Percentiles rank a stretch among this genome's conserved stretches.
phyloP scores from a whole-genome alignment of 495 filamentous ascomycete species.

The Tricharina praecox region DNA sequence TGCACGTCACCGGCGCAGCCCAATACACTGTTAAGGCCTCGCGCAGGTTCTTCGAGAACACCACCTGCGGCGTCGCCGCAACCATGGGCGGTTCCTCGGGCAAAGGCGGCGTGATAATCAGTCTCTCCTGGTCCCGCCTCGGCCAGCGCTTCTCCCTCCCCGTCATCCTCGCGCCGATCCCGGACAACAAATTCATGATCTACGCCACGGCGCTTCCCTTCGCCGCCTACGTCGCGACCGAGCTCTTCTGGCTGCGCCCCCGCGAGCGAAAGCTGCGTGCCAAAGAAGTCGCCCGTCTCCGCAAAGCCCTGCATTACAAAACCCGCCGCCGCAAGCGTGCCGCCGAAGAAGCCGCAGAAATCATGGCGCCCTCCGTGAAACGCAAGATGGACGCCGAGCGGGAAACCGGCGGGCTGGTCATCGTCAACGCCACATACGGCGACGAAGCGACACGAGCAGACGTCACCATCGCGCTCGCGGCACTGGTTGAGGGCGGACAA shows the following conservation, averaged over 20 bases:
- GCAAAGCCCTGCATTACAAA: constrained; percentile 30
- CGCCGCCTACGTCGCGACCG: constrained; percentile 34
- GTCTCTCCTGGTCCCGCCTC: constrained; percentile 28
- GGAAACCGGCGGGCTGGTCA: constrained; percentile 22
- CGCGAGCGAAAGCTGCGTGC: constrained; percentile 29
- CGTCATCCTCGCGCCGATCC: constrained; percentile 17
- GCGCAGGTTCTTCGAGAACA: constrained; percentile 12
- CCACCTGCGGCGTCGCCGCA: constrained; percentile 7
- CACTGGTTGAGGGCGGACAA: constrained; percentile 34
- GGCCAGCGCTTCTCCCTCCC: constrained; percentile 29
- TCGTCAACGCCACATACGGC: constrained; percentile 19
- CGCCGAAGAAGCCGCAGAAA: constrained; percentile 36
- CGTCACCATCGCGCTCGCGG: constrained; percentile 36
- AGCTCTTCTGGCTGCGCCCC: constrained; percentile 34
- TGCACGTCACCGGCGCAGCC: constrained; percentile 1
- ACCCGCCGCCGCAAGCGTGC: constrained; percentile 33
- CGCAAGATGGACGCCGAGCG: constrained; percentile 32
- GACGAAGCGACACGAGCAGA: constrained; percentile 25
- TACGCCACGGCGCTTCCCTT: constrained; percentile 34
- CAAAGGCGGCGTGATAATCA: constrained; percentile 24
- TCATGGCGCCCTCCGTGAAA: constrained; percentile 37
- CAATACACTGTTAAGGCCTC: constrained; percentile 8
- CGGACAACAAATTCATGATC: constrained; percentile 21
- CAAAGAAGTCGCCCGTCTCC: constrained; percentile 28
- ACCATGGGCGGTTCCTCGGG: constrained; percentile 4